Conservation (phyloP, 1,284 basidiomycete genomes). For the Pyrrhoderma noxium region DNA sequence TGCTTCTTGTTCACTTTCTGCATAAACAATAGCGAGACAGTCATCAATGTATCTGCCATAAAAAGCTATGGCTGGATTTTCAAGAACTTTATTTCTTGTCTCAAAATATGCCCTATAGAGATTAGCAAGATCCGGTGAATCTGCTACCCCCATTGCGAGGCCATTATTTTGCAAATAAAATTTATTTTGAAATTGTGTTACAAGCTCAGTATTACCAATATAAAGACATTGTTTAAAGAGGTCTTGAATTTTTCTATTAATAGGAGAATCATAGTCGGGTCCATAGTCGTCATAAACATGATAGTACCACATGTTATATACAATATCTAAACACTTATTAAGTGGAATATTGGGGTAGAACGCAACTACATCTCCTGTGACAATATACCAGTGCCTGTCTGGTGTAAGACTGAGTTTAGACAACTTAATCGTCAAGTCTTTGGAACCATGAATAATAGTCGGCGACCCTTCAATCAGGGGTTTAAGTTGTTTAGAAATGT, state of each 20-base stretch:
- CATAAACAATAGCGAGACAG: constrained; percentile 27
- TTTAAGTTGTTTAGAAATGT: constrained; percentile 28
- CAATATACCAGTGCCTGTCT: constrained; percentile 19
- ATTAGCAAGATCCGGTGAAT: constrained; percentile 30
- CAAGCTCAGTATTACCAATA: constrained; percentile 21
- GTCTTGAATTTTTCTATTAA: constrained; percentile 1
- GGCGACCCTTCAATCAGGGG: constrained; percentile 25
- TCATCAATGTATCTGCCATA: constrained; percentile 36
- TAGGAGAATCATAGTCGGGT: no score
- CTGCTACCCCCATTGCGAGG: constrained; percentile 31
- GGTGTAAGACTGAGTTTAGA: constrained; percentile 19
- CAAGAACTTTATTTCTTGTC: constrained; percentile 17
- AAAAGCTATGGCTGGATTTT: constrained; percentile 24
- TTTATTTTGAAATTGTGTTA: constrained; percentile 21
- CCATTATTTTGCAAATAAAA: constrained; percentile 24
- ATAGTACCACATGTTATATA: constrained; percentile 5
- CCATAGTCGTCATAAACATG: no score
- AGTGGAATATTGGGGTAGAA: constrained; percentile 28
- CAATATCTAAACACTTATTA: constrained; percentile 18
- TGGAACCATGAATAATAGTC: constrained; percentile 26
- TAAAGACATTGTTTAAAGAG: constrained; percentile 18
- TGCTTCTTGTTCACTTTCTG: constrained; percentile 22
- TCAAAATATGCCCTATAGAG: constrained; percentile 27
- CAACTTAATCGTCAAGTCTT: constrained; percentile 27
- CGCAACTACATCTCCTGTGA: constrained; percentile 29